Evolutionary conservation across 2,329 filamentous ascomycete genomes (phyloP).

Genomic region (Juglanconis oblonga): DNA sequence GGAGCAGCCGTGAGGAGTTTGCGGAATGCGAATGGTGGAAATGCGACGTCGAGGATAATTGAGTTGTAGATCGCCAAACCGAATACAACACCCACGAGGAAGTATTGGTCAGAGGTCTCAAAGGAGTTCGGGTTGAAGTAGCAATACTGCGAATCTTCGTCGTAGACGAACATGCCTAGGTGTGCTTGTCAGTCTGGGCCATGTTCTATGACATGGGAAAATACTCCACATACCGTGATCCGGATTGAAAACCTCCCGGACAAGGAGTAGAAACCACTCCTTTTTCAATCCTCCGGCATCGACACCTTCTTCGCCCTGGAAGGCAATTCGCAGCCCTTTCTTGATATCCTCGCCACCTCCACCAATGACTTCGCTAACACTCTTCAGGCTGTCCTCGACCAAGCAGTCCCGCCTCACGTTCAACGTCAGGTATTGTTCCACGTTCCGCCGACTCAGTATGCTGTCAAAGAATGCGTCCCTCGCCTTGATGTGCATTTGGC

Average conservation of each 20-base stretch:
- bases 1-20: conserved; percentile 80
- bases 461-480: conserved; percentile 89
- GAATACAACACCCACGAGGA: conserved; percentile 81
- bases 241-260: conserved; percentile 87
- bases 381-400: conserved; percentile 81
- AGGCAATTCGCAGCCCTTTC: conserved; percentile 82
- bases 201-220: background rate
- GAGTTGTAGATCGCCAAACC: conserved; percentile 94
- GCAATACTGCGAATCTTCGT: conserved; percentile 85
- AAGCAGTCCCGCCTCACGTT: conserved; percentile 80
- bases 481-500: conserved; percentile 87
- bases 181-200: background rate
- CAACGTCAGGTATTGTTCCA: conserved; percentile 75
- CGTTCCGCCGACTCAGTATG: conserved; percentile 70
- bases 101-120: conserved; percentile 89
- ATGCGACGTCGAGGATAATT: conserved; percentile 82
- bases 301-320: conserved; percentile 84
- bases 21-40: conserved; percentile 86
- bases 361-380: conserved; percentile 81
- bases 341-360: conserved; percentile 82
- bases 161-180: conserved; percentile 84
- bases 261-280: conserved; percentile 89
- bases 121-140: conserved; percentile 92
- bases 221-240: conserved; percentile 67
- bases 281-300: conserved; percentile 88